Evolutionary conservation across 2,329 filamentous ascomycete species (phyloP).

Genomic region (Ascochyta koolunga): DNA sequence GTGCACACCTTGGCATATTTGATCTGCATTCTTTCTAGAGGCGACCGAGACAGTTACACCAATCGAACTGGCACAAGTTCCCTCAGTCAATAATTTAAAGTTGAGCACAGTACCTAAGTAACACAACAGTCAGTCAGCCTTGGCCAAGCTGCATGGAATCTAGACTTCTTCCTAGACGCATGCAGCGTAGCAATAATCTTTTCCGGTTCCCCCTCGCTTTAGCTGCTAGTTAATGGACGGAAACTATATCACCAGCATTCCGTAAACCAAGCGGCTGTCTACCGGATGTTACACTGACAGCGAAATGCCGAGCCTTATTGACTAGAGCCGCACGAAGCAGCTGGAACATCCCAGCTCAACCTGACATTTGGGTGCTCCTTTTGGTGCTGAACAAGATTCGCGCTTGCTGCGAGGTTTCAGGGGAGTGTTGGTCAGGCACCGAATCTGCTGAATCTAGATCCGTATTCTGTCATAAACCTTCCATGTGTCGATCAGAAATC

Average conservation of each 20-base stretch:
- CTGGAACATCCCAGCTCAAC: neutral
- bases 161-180: neutral
- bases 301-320: neutral
- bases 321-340: constrained; percentile 2
- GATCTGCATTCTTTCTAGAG: neutral
- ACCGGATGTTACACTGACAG: constrained; percentile 8
- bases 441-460: neutral
- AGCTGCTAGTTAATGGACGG: neutral
- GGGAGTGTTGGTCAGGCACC: neutral
- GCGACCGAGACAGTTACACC: neutral
- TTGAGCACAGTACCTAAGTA: neutral
- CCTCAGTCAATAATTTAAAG: neutral
- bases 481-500: too few species aligned
- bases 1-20: neutral
- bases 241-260: constrained; percentile 2
- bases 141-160: neutral
- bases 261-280: neutral
- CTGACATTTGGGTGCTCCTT: neutral
- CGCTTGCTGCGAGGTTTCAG: neutral
- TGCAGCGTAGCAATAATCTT: neutral
- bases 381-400: neutral
- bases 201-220: neutral
- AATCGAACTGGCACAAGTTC: neutral
- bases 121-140: neutral
- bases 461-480: too few species aligned